phyloP scores from a whole-genome alignment of 768 basidiomycete species.

The Strobilomyces echinocephalus region DNA sequence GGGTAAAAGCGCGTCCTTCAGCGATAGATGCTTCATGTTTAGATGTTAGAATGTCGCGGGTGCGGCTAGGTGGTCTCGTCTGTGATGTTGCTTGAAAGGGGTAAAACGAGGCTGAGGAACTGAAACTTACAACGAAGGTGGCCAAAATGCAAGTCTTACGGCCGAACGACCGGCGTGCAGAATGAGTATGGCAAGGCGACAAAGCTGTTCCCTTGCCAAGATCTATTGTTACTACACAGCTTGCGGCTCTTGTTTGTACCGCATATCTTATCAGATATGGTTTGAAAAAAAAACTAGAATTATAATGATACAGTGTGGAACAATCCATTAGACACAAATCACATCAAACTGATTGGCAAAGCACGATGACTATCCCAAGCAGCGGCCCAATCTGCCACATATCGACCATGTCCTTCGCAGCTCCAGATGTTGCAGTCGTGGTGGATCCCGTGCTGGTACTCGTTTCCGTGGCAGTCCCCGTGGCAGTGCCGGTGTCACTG shows the following conservation, averaged over 20 bases:
- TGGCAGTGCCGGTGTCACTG: no score
- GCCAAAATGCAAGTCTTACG: no score
- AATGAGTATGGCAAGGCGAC: no score
- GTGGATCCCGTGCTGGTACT: neutral
- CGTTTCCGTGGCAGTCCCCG: no score
- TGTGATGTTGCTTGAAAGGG: neutral
- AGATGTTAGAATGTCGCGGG: neutral
- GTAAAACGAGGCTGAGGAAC: neutral
- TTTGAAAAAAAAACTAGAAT: no score
- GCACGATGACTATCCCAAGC: neutral
- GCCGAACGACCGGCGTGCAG: neutral
- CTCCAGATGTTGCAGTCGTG: neutral
- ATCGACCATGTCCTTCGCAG: neutral
- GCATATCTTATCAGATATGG: constrained; percentile 20
- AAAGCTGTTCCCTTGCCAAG: neutral
- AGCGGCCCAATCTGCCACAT: constrained; percentile 6
- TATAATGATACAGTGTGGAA: neutral
- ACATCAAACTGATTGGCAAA: constrained; percentile 11
- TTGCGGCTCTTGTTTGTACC: neutral
- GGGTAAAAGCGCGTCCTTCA: constrained; percentile 61
- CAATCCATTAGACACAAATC: neutral
- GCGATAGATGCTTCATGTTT: constrained; percentile 33
- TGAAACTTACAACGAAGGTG: neutral
- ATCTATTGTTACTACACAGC: constrained; percentile 15
- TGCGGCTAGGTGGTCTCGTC: neutral